phyloP scores from a whole-genome alignment of 805 yeast species.

The Pichia exigua region DNA sequence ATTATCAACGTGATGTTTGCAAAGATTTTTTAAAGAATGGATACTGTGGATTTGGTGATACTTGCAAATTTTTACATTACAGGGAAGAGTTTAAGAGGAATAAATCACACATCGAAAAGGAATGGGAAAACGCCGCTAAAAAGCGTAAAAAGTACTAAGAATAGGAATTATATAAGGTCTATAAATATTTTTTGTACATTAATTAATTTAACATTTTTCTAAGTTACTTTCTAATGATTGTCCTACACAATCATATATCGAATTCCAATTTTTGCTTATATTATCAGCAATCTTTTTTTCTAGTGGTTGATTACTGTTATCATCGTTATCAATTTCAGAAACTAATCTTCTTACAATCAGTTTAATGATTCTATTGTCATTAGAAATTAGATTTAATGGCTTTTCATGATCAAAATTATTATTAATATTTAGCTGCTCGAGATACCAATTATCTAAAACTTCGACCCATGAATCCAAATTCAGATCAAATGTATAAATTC shows the following conservation, averaged over 20 bases:
- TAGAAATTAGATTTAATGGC: background rate
- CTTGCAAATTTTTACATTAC: slow-evolving; percentile 88
- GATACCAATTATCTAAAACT: slow-evolving; percentile 34
- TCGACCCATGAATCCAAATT: slow-evolving; percentile 41
- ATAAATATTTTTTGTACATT: background rate
- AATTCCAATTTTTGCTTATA: slow-evolving; percentile 1
- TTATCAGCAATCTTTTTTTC: background rate
- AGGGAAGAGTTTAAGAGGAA: slow-evolving; percentile 66
- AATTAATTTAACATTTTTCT: slow-evolving; percentile 1
- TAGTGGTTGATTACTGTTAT: background rate
- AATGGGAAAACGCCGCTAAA: slow-evolving; percentile 13
- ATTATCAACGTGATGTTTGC: slow-evolving; percentile 90
- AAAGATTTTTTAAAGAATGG: slow-evolving; percentile 89
- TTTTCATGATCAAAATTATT: background rate
- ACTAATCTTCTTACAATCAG: background rate
- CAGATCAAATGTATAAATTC: slow-evolving; percentile 34
- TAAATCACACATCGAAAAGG: slow-evolving; percentile 18
- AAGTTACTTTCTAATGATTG: slow-evolving; percentile 6
- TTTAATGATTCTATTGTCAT: slow-evolving; percentile 1
- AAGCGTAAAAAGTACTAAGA: slow-evolving; percentile 18
- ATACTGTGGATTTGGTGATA: slow-evolving; percentile 94
- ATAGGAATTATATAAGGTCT: background rate
- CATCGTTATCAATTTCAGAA: background rate
- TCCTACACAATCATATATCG: slow-evolving; percentile 1
- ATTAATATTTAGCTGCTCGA: slow-evolving; percentile 1